phyloP scores from a whole-genome alignment of 768 basidiomycete species.

The Antrodiella citrinella region DNA sequence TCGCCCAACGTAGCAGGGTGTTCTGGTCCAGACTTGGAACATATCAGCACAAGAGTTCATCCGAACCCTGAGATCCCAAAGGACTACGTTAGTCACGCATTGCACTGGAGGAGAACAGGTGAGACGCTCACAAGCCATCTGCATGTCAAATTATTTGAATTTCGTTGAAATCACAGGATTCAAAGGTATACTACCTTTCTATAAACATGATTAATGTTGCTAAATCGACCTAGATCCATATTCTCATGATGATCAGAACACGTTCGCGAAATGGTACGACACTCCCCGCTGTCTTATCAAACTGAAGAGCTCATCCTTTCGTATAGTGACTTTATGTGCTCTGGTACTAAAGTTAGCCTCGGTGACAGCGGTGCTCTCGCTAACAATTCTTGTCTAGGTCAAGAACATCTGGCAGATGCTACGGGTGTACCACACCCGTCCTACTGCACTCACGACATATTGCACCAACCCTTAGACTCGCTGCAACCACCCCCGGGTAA shows the following conservation, averaged over 20 bases:
- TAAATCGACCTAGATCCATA: constrained; percentile 39
- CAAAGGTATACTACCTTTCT: constrained; percentile 34
- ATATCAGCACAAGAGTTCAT: constrained; percentile 32
- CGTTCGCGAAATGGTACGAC: constrained; percentile 46
- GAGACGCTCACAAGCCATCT: constrained; percentile 4
- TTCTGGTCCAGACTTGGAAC: constrained; percentile 35
- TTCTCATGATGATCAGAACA: constrained; percentile 44
- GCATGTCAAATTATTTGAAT: no score
- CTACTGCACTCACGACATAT: constrained; percentile 44
- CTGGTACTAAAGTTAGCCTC: no score
- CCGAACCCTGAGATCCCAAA: constrained; percentile 42
- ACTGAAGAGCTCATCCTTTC: no score
- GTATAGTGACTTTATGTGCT: constrained; percentile 46
- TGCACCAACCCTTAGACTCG: constrained; percentile 34
- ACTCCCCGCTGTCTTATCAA: background rate
- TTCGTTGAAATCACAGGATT: no score
- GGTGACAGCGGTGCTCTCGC: background rate
- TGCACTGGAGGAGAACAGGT: constrained; percentile 58
- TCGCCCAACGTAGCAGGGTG: constrained; percentile 29
- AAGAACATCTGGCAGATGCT: constrained; percentile 38
- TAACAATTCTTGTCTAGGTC: constrained; percentile 24
- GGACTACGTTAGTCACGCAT: constrained; percentile 43
- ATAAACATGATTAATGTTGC: no score
- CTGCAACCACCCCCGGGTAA: constrained; percentile 20
- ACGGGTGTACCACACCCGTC: constrained; percentile 38